phyloP scores from a whole-genome alignment of 192 early-diverging fungal genomes.

The Chytriomyces sp. region DNA sequence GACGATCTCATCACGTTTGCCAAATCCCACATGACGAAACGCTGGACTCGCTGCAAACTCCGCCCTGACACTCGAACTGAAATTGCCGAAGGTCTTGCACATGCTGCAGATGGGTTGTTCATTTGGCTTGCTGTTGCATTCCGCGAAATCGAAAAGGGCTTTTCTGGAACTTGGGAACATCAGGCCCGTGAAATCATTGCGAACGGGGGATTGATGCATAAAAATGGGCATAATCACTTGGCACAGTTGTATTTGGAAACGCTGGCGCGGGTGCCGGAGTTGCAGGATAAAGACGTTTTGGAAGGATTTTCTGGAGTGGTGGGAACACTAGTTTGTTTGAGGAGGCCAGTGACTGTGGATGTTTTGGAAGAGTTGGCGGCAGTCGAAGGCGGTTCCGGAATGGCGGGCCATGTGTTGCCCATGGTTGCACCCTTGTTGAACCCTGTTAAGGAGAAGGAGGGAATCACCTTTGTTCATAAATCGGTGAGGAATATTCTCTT shows the following conservation, averaged over 20 bases:
- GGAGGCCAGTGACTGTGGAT: background rate
- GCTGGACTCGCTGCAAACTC: background rate
- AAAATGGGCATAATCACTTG: background rate
- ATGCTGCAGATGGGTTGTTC: background rate
- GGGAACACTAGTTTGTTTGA: background rate
- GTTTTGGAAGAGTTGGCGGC: background rate
- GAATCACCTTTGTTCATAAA: background rate
- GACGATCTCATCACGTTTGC: background rate
- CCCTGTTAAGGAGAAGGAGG: background rate
- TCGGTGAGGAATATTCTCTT: background rate
- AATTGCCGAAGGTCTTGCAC: background rate
- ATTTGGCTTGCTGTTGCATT: background rate
- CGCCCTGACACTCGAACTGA: background rate
- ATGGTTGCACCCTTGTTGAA: background rate
- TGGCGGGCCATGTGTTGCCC: background rate
- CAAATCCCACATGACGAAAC: background rate
- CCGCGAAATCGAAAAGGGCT: background rate
- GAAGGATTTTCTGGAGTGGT: background rate
- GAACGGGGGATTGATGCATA: background rate
- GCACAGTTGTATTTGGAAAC: background rate
- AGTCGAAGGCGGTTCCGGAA: background rate
- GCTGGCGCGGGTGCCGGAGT: background rate
- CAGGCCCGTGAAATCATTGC: too few species aligned
- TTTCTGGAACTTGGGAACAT: too few species aligned
- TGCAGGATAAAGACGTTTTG: background rate